Conservation (phyloP, 148 eudicot genomes). For the Mesembryanthemum crystallinum region DNA sequence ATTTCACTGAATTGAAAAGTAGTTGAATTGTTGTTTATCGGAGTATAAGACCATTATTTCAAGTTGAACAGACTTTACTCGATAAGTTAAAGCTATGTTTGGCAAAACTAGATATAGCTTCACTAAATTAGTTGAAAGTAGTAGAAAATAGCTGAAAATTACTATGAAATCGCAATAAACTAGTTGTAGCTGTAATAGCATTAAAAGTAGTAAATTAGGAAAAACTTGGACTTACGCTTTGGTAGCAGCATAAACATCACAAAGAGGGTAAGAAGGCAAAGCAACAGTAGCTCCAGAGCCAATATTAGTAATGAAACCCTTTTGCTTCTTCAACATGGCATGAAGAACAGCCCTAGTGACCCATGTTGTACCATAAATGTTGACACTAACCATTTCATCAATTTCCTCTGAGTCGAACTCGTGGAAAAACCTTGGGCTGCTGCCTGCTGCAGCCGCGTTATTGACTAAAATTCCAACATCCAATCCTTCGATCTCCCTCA, state of each 20-base stretch:
- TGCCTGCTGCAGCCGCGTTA: slow-evolving; percentile 36
- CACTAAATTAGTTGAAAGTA: no score
- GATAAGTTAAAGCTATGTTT: no score
- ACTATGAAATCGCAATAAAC: no score
- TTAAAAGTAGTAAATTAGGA: no score
- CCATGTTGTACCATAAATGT: slow-evolving; percentile 52
- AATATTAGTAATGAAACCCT: slow-evolving; percentile 54
- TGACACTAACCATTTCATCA: slow-evolving; percentile 43
- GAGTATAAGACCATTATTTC: no score
- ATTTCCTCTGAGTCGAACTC: slow-evolving; percentile 44
- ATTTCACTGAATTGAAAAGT: no score
- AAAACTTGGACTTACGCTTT: slow-evolving; percentile 16
- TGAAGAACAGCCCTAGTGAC: slow-evolving; percentile 54
- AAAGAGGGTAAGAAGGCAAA: slow-evolving; percentile 64
- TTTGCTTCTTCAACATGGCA: slow-evolving; percentile 55
- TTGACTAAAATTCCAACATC: slow-evolving; percentile 59
- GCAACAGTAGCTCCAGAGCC: slow-evolving; percentile 58
- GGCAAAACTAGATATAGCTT: no score
- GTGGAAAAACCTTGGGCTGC: slow-evolving; percentile 37
- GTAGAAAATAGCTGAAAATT: no score
- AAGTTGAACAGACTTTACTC: no score
- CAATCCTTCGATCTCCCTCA: slow-evolving; percentile 40
- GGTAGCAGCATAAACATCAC: slow-evolving; percentile 51
- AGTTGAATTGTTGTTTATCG: no score
- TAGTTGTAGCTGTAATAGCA: no score